A percentile compares a stretch with the other conserved stretches of the same genome.
phyloP scores from a whole-genome alignment of 129 eudicot species.

The Lactuca sativa region DNA sequence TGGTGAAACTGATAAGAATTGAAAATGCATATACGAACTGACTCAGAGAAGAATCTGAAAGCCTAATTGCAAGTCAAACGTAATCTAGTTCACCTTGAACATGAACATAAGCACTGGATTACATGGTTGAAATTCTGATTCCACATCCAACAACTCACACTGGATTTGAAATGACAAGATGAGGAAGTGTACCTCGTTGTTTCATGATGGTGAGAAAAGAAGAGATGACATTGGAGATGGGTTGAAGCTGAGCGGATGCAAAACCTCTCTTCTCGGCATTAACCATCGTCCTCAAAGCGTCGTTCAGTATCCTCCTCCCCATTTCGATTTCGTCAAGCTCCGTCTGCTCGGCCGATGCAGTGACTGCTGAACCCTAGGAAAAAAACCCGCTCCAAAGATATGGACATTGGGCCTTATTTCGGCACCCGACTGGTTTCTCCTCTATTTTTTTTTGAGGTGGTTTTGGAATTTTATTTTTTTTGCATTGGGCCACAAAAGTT shows the following conservation, averaged over 20 bases:
- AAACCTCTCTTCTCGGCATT: slow-evolving; percentile 83
- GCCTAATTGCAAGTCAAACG: slow-evolving; percentile 7
- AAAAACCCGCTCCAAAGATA: not conserved
- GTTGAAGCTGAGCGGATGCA: slow-evolving; percentile 67
- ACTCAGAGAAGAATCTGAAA: not conserved
- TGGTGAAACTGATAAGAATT: not conserved
- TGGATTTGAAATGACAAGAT: not conserved
- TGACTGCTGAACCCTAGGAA: slow-evolving; percentile 4
- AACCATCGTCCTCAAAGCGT: slow-evolving; percentile 73
- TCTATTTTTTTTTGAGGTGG: no score
- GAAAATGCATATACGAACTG: not conserved
- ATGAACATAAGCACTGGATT: not conserved
- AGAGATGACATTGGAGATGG: slow-evolving; percentile 69
- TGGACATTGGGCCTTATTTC: not conserved
- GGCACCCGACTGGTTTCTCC: not conserved
- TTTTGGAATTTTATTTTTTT: no score
- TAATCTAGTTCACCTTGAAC: not conserved
- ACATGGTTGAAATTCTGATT: not conserved
- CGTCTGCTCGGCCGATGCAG: slow-evolving; percentile 17
- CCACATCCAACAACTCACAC: not conserved
- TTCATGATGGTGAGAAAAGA: slow-evolving; percentile 82
- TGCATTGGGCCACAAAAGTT: no score
- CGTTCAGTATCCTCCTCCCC: slow-evolving; percentile 84
- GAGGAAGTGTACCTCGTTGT: slow-evolving; percentile 33
- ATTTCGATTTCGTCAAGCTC: slow-evolving; percentile 31